A percentile compares a stretch with the other conserved stretches of the same genome.
phyloP scores from a whole-genome alignment of 2,329 filamentous ascomycete genomes.

The Fusarium lyarnte region DNA sequence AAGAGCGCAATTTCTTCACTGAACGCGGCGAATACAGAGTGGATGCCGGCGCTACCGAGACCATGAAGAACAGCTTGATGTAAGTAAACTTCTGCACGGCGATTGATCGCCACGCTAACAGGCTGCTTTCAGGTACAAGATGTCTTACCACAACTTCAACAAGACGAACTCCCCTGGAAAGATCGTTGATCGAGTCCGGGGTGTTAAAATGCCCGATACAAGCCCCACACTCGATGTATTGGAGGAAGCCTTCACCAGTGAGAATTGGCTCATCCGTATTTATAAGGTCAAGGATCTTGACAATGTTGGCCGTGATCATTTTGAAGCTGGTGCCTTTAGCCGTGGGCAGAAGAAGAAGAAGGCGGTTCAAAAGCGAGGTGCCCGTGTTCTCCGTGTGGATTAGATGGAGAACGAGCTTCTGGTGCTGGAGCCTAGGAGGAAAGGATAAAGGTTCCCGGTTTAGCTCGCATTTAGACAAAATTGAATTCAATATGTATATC shows the following conservation, averaged over 20 bases:
- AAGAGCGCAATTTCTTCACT: conserved; percentile 97
- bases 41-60: conserved; percentile 90
- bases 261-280: conserved; percentile 99
- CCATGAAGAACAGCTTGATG: conserved; percentile 99
- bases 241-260: conserved; percentile 97
- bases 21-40: conserved; percentile 92
- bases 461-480: conserved; percentile 48
- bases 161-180: conserved; percentile 91
- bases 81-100: conserved; percentile 59
- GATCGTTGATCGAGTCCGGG: conserved; percentile 88
- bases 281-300: conserved; percentile 99
- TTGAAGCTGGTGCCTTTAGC: conserved; percentile 73
- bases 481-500: conserved; percentile 51
- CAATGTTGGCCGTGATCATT: conserved; percentile 92
- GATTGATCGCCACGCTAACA: conserved; percentile 16
- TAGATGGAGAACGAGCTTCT: conserved; percentile 52
- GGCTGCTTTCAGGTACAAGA: conserved; percentile 84
- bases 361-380: conserved; percentile 74
- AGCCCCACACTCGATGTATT: conserved; percentile 87
- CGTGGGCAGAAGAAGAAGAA: conserved; percentile 88
- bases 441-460: conserved; percentile 33
- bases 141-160: conserved; percentile 99
- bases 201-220: conserved; percentile 80
- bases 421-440: conserved; percentile 19
- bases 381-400: conserved; percentile 76